Evolutionary conservation across 805 yeast species (phyloP), one percentile per base, ranked within the genome.

Genomic region (Wickerhamomyces kurtzmanii): DNA sequence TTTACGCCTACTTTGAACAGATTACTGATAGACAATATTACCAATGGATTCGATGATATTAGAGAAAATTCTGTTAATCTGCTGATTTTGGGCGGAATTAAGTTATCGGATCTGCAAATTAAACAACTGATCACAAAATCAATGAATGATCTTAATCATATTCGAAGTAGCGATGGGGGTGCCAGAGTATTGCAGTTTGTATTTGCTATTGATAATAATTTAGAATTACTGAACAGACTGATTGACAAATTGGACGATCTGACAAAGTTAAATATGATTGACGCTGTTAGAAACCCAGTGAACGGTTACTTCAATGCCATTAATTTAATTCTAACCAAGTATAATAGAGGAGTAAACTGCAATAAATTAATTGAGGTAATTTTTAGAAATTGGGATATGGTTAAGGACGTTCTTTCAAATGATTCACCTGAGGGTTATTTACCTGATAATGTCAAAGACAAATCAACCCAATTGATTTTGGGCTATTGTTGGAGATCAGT

Each of bases 401-500:
- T 56, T 2, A 53, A 46, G 29, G 56, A 62, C 1, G 58, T 76
- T 9, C 53, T 85, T 22, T 66, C 75, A 20, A 73, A 74, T 40
- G 85, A 78, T 39, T 71, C 87, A 0, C 81, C 85, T 0, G 85
- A 76, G 42, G 82, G 84, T 1, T 65, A 70, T 38, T 42, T 74
- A 11, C 61, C 49, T 26, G 55, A 65, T 24, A 59, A 60, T 19
- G 57, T 53, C 13, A 51, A 55, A 3, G 49, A 50, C 13, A 44
- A 51, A 10, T 45, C 59, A 10, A 59, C 62, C 21, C 76, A 69
- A 40, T 42, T 66, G 7, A 57, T 76, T 8, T 55, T 71, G 9
- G 78, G 80, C 39, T 83, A 73, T 43, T 70, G 85, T 3, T 87
- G 95, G 89, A 72, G 91, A 53, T 70, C 87, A 0, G 59, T 84